phyloP scores from a whole-genome alignment of 2,329 filamentous ascomycete species.

The Clonostachys rhizophaga region DNA sequence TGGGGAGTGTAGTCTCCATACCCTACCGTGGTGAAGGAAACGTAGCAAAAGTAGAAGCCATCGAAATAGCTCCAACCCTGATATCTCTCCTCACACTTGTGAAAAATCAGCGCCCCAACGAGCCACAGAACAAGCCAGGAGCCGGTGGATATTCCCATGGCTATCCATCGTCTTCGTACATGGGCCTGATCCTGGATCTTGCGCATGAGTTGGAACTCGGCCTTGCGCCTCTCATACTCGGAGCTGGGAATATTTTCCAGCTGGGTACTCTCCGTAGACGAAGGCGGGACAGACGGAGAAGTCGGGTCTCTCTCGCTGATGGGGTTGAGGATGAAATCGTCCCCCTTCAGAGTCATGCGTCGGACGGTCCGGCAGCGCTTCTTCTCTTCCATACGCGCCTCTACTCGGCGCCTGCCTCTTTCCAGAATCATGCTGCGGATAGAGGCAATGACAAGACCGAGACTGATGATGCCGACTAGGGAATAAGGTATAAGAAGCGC shows the following conservation, averaged over 20 bases:
- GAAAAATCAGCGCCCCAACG: slow-evolving; percentile 72
- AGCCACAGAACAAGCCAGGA: slow-evolving; percentile 77
- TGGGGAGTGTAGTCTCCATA: slow-evolving; percentile 77
- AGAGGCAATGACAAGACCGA: slow-evolving; percentile 78
- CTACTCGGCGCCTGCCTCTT: slow-evolving; percentile 47
- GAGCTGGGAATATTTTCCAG: slow-evolving; percentile 10
- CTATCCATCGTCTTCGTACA: slow-evolving; percentile 67
- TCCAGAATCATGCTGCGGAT: slow-evolving; percentile 65
- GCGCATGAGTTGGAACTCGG: slow-evolving; percentile 80
- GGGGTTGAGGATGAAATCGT: slow-evolving; percentile 44
- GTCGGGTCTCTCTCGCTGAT: slow-evolving; percentile 19
- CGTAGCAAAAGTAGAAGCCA: slow-evolving; percentile 81
- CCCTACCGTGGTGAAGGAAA: slow-evolving; percentile 78
- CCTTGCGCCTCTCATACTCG: slow-evolving; percentile 58
- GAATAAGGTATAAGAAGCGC: slow-evolving; percentile 80
- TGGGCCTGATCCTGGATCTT: slow-evolving; percentile 66
- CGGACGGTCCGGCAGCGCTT: slow-evolving; percentile 45
- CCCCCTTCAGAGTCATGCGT: slow-evolving; percentile 36
- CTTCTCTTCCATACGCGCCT: slow-evolving; percentile 56
- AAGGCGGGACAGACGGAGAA: background rate
- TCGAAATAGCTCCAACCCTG: slow-evolving; percentile 72
- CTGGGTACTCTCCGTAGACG: slow-evolving; percentile 1
- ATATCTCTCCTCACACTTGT: slow-evolving; percentile 43
- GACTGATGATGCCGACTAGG: slow-evolving; percentile 75
- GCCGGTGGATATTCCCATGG: slow-evolving; percentile 61